Evolutionary conservation across 306 rosid species (phyloP).

Genomic region (Castanea crenata): DNA sequence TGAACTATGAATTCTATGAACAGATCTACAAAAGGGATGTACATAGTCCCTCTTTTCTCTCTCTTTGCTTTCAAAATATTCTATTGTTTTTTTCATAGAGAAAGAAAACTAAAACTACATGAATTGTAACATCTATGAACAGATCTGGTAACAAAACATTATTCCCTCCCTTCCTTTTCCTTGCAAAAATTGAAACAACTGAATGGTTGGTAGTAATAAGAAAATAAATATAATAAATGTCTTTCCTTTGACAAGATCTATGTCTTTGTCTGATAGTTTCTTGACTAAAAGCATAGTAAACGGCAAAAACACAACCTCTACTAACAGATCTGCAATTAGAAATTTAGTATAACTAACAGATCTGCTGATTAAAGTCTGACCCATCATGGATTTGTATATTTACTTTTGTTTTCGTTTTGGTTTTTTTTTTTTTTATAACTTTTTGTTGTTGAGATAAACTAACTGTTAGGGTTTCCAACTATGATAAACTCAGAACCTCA

Average conservation of each 20-base stretch:
- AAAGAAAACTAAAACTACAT: slow-evolving; percentile 25
- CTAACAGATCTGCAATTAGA: not conserved
- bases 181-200: slow-evolving; percentile 44
- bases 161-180: slow-evolving; percentile 44
- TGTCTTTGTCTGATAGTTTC: slow-evolving; percentile 14
- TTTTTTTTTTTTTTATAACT: not conserved
- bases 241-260: not conserved
- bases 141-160: slow-evolving; percentile 52
- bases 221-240: slow-evolving; percentile 9
- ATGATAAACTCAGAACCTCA: slow-evolving; percentile 57
- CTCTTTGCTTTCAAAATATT: slow-evolving; percentile 3
- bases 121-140: slow-evolving; percentile 42
- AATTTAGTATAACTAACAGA: slow-evolving; percentile 5
- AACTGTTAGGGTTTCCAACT: slow-evolving; percentile 9
- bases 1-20: slow-evolving; percentile 27
- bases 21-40: slow-evolving; percentile 70
- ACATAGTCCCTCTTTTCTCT: slow-evolving; percentile 1
- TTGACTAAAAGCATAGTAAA: slow-evolving; percentile 6
- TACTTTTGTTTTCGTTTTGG: not conserved
- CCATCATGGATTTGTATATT: not conserved
- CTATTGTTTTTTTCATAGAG: slow-evolving; percentile 13
- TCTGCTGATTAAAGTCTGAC: slow-evolving; percentile 17
- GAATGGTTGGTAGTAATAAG: not conserved
- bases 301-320: not conserved
- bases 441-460: not conserved